Evolutionary conservation across 2,329 filamentous ascomycete species (phyloP).

Genomic region (Fusarium sororula): DNA sequence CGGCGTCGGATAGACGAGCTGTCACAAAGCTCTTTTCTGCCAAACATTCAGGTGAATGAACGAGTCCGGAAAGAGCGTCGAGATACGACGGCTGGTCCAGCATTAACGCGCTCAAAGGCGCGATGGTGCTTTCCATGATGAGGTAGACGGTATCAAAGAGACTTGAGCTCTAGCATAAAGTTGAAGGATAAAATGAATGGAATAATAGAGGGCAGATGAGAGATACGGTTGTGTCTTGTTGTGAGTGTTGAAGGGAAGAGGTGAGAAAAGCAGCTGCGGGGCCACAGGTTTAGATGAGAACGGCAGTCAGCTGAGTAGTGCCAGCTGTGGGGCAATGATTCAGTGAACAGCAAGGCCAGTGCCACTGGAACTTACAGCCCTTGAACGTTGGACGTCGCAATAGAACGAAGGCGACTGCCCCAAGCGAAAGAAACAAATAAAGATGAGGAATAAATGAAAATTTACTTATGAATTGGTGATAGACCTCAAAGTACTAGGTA

Average conservation of each 20-base stretch:
- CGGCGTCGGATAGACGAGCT: not conserved
- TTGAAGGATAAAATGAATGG: rapidly evolving
- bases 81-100: not conserved
- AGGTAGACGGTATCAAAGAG: not conserved
- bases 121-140: not conserved
- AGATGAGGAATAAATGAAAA: no score
- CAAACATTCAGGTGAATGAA: not conserved
- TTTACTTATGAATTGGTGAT: no score
- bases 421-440: no score
- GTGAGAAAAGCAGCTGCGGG: not conserved
- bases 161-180: rapidly evolving
- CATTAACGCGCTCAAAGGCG: not conserved
- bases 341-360: not conserved
- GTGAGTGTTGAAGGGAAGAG: not conserved
- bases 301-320: not conserved
- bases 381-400: rapidly evolving
- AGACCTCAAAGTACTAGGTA: no score
- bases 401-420: no score
- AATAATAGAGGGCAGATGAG: not conserved
- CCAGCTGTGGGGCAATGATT: not conserved
- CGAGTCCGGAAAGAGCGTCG: not conserved
- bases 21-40: not conserved
- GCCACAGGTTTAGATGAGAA: not conserved
- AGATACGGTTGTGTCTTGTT: not conserved
- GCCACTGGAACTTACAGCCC: not conserved